phyloP scores from a whole-genome alignment of 2,329 filamentous ascomycete species.

The Rhinocladiella mackenziei region DNA sequence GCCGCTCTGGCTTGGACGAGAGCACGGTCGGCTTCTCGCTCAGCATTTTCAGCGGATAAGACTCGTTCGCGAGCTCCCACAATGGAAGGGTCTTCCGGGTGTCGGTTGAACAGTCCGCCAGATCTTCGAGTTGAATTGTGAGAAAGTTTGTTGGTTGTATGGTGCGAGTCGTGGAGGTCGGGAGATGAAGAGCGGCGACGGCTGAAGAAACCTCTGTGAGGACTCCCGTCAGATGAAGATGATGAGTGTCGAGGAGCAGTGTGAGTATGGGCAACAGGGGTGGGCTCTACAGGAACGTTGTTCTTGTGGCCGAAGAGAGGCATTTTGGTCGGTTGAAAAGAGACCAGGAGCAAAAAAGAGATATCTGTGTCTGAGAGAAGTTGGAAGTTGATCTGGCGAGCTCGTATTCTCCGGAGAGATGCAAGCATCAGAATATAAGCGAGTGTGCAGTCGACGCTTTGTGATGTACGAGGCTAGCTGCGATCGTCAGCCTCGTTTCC shows the following conservation, averaged over 20 bases:
- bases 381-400: too few species aligned
- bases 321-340: too few species aligned
- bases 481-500: slow-evolving; percentile 19
- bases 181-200: slow-evolving; percentile 27
- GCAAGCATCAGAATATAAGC: slow-evolving; percentile 4
- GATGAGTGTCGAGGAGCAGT: slow-evolving; percentile 24
- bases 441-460: too few species aligned
- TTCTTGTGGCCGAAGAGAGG: slow-evolving; percentile 28
- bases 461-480: slow-evolving; percentile 15
- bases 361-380: not conserved
- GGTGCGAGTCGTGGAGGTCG: slow-evolving; percentile 29
- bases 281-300: slow-evolving; percentile 19
- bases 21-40: slow-evolving; percentile 62
- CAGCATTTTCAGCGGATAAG: slow-evolving; percentile 58
- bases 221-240: slow-evolving; percentile 12
- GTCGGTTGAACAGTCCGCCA: slow-evolving; percentile 41
- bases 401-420: not conserved
- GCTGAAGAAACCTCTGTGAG: slow-evolving; percentile 16
- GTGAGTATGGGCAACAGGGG: slow-evolving; percentile 10
- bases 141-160: slow-evolving; percentile 23
- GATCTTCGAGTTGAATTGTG: slow-evolving; percentile 23
- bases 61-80: slow-evolving; percentile 59
- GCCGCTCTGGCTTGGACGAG: slow-evolving; percentile 55
- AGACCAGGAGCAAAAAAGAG: slow-evolving; percentile 2
- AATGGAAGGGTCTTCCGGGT: slow-evolving; percentile 59